Evolutionary conservation across 345 rosid species (phyloP), one percentile per base, ranked within the genome.

Genomic region (Brassica incana): DNA sequence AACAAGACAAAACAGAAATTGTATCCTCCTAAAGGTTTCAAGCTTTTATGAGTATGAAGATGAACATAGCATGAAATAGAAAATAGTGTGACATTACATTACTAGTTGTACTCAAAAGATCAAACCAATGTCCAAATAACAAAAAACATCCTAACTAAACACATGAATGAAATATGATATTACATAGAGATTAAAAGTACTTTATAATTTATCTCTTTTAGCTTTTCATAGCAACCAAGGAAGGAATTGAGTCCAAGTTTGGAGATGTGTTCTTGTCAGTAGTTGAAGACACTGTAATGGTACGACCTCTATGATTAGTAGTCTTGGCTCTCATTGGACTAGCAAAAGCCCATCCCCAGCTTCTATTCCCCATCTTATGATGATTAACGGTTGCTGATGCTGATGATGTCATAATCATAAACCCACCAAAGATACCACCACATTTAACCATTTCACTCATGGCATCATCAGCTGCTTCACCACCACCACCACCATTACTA

Each of bases 381-480:
- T 86, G 48, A 40, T 69, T 87, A 29, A 60, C 84, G 77, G 54
- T 78, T 2, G 71, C 33, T 48, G 88, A 82, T 69, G 90, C 85
- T 1, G 97, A 90, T 0, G 97, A 88, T 0, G 95, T 85, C 2
- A 95, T 88, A 0, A 93, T 90, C 3, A 81, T 81, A 75, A 96
- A 96, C 80, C 99, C 99, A 74, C 99, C 85, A 61, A 96, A 96
- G 75, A 96, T 88, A n/a, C 99, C 98, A 30, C 97, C 97, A 75
- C 99, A 96, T 36, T 81, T 89, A 23, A 92, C 95, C 80, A 92
- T 88, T 71, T 93, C 97, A 80, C 89, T 91, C 85, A 92, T 84
- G 0, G 84, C 80, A 35, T 84, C 80, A 35, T 84, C 67, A 1
- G 84, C 43, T 14, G 76, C 72, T 12, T 50, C 72, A 36, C 30